Base-by-base conservation (phyloP, 1,284 basidiomycete genomes). In the Exsudoporus floridanus region DNA sequence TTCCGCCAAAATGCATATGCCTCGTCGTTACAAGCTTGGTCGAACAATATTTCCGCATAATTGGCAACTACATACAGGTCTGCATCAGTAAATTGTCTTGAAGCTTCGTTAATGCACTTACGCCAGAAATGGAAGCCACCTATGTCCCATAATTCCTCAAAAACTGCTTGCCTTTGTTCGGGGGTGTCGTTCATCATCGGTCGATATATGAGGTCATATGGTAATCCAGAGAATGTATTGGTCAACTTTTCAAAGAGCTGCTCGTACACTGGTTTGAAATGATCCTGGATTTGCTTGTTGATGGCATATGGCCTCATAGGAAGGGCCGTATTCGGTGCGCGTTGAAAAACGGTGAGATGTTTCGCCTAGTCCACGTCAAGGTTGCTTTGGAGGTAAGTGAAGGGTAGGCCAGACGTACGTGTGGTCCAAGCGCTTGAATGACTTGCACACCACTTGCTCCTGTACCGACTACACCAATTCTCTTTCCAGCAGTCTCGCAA, bases 301-400 rank as follows among this genome's bases (percentile, higher is more conserved):
- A 56, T 25, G 16, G n/a, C 5, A 7, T 46, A 48, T 42, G 36
- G 41, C 7, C 35, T 31, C 56, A 57, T 57, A 1, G 56, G 56
- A 27, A 57, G 3, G 6, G n/a, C n/a, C n/a, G n/a, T n/a, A n/a
- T 62, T 60, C 6, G 59, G 60, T 3, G 59, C 60, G 16, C 60
- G 51, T 34, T 60, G 60, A 36, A 62, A 60, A 2, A 62, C 54
- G 10, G 53, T 57, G 14, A 62, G 25, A 19, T 60, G 57, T 0
- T 23, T 30, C 2, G 54, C 53, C 59, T 60, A 21, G 16, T 41
- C 8, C 13, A n/a, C 16, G 9, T 9, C 7, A 34, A 28, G 12
- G 45, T 19, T 4, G 30, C 6, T n/a, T n/a, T 23, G 23, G 4
- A 23, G 23, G 3, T 23, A 23, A 23, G 23, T 23, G 23, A 23